Percentiles rank a stretch among this genome's conserved stretches.
These are phyloP conservation scores for Thermothielavioides terrestris DNA, from an alignment of 495 filamentous ascomycete species.

Conservation along the genomic window DNA sequence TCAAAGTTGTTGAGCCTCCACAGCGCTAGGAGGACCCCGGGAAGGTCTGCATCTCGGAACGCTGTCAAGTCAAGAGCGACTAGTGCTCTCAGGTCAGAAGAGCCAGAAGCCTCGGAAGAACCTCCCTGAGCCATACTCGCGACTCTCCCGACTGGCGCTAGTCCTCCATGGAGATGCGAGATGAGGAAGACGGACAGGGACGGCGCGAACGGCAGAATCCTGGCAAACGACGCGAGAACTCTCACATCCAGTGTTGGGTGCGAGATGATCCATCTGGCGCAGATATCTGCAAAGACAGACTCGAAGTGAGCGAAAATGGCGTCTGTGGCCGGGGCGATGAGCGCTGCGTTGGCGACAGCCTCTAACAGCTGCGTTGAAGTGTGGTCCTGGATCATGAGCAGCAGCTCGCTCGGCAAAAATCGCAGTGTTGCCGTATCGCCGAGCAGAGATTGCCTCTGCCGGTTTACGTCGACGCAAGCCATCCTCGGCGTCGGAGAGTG, in stretches of 20 bases:
- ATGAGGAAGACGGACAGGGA: slow-evolving; percentile 51
- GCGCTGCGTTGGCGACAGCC: slow-evolving; percentile 55
- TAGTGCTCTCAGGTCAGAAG: slow-evolving; percentile 1
- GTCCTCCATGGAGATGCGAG: slow-evolving; percentile 19
- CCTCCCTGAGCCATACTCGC: too few relatives aligned
- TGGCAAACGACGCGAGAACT: slow-evolving; percentile 64
- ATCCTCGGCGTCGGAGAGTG: slow-evolving; percentile 27
- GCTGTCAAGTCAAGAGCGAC: slow-evolving; percentile 15
- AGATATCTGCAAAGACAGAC: slow-evolving; percentile 66
- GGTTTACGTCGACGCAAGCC: slow-evolving; percentile 37
- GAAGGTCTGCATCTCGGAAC: slow-evolving; percentile 22
- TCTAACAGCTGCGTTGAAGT: slow-evolving; percentile 59
- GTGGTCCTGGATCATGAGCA: slow-evolving; percentile 54
- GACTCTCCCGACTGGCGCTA: background rate
- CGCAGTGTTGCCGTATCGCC: slow-evolving; percentile 35
- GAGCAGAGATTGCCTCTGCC: slow-evolving; percentile 32
- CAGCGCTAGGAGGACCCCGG: slow-evolving; percentile 52
- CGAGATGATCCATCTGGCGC: slow-evolving; percentile 60
- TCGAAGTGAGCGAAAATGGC: slow-evolving; percentile 62
- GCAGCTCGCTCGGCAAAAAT: slow-evolving; percentile 55
- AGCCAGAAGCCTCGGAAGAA: too few relatives aligned
- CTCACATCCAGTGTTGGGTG: slow-evolving; percentile 35
- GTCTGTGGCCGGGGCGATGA: slow-evolving; percentile 56
- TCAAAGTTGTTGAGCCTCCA: slow-evolving; percentile 74
- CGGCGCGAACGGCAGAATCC: slow-evolving; percentile 70